Percentiles rank a stretch among this genome's conserved stretches.
Conservation (phyloP, 139 green algal species). For the Pseudopediastrum boryanum region DNA sequence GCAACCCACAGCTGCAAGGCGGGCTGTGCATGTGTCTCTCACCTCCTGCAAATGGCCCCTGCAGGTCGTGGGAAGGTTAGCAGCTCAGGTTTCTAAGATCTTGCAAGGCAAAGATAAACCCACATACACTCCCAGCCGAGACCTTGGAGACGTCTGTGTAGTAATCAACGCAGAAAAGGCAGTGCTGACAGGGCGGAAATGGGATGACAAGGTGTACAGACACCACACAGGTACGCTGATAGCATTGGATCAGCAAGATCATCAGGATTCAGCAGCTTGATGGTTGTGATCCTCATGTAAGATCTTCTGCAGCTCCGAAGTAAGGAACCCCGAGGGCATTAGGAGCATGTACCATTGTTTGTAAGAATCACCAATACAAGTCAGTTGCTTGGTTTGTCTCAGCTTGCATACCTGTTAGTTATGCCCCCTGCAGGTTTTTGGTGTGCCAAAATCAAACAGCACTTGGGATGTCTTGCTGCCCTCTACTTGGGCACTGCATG, state of each 20-base stretch:
- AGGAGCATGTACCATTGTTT: no score
- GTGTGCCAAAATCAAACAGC: no score
- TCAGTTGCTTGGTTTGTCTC: no score
- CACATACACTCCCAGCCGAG: conserved; percentile 68
- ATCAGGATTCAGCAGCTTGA: no score
- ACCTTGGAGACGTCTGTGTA: conserved; percentile 85
- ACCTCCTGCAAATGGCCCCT: neutral
- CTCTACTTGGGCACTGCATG: no score
- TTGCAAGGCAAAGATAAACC: conserved; percentile 94
- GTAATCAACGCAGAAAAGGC: conserved; percentile 86
- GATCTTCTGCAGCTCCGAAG: no score
- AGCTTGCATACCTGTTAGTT: no score
- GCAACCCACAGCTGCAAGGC: neutral
- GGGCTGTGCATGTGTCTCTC: neutral
- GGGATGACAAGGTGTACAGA: conserved; percentile 88
- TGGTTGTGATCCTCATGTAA: no score
- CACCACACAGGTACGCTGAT: conserved; percentile 78
- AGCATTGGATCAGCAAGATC: neutral
- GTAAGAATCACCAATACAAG: no score
- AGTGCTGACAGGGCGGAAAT: conserved; percentile 87
- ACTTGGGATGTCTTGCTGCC: no score
- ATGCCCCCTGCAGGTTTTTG: no score
- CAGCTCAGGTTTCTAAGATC: conserved; percentile 68
- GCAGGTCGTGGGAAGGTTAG: conserved; percentile 83
- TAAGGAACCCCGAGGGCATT: no score